Conservation (phyloP, 495 filamentous ascomycete species). For the Annulohypoxylon bovei region DNA sequence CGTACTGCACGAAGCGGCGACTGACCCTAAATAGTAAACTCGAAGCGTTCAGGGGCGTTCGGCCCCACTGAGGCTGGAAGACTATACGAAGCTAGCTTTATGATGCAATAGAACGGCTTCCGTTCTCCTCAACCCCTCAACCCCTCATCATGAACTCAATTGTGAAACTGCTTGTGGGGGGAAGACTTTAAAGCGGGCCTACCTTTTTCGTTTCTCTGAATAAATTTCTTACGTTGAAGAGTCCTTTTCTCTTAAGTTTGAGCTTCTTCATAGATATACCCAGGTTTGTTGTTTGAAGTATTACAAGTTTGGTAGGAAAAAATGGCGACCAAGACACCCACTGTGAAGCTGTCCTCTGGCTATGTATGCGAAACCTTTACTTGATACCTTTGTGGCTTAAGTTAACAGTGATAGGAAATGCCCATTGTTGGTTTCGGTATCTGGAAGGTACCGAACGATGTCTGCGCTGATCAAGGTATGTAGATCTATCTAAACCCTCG, state of each 20-base stretch:
- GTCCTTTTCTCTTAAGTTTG: no score
- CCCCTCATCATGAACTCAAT: slow-evolving; percentile 34
- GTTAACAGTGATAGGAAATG: slow-evolving; percentile 62
- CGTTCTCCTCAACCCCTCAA: slow-evolving; percentile 20
- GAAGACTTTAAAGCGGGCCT: slow-evolving; percentile 9
- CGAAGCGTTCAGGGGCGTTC: slow-evolving; percentile 10
- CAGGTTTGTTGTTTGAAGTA: not conserved
- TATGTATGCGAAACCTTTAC: slow-evolving; percentile 28
- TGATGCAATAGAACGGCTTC: slow-evolving; percentile 20
- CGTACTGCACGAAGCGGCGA: slow-evolving; percentile 3
- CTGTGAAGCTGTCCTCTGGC: slow-evolving; percentile 46
- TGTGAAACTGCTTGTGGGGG: not conserved
- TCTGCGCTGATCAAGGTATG: slow-evolving; percentile 64
- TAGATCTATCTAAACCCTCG: not conserved
- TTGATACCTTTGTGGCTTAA: not conserved
- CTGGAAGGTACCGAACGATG: slow-evolving; percentile 76
- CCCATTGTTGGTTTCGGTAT: slow-evolving; percentile 72
- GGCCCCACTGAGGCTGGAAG: slow-evolving; percentile 26
- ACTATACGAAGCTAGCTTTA: slow-evolving; percentile 29
- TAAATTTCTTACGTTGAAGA: slow-evolving; percentile 14
- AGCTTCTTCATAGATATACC: not conserved
- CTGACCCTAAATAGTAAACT: slow-evolving; percentile 34
- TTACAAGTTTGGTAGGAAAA: not conserved
- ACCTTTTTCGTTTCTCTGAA: not conserved
- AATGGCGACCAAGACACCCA: slow-evolving; percentile 40